Percentiles rank a stretch among this genome's conserved stretches.
Evolutionary conservation across 768 basidiomycete species (phyloP).

Genomic region (Pleurotus citrinopileatus): DNA sequence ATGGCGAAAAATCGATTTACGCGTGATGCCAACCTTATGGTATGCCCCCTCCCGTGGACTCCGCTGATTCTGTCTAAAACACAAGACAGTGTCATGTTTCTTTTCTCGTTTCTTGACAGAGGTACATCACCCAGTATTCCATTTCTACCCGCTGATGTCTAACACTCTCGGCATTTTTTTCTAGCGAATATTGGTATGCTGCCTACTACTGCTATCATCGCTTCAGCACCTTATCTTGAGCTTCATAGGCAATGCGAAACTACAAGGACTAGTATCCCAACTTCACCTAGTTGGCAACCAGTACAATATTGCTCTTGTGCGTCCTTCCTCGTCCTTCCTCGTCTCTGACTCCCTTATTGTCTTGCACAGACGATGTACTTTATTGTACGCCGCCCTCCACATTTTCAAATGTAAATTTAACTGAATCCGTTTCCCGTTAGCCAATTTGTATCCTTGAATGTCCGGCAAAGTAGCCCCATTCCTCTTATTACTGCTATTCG

Average conservation of each 20-base stretch:
- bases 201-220: constrained; percentile 8
- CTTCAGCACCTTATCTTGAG: too few species aligned
- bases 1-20: constrained; percentile 56
- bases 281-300: constrained; percentile 53
- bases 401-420: background rate
- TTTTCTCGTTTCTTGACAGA: constrained; percentile 64
- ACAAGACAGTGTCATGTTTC: constrained; percentile 44
- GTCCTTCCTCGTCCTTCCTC: constrained; percentile 12
- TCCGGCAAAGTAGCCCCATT: constrained; percentile 57
- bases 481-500: background rate
- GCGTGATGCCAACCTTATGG: constrained; percentile 53
- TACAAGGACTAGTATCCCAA: constrained; percentile 59
- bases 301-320: constrained; percentile 66
- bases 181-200: constrained; percentile 55
- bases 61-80: background rate
- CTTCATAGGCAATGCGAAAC: constrained; percentile 66
- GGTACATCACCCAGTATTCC: constrained; percentile 27
- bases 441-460: constrained; percentile 66
- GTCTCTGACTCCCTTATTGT: background rate
- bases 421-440: constrained; percentile 23
- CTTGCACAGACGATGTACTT: constrained; percentile 61
- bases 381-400: constrained; percentile 41
- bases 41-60: background rate
- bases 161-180: background rate
- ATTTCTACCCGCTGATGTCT: background rate